Base-by-base conservation (phyloP, 2,329 filamentous ascomycete species). In the Pseudocercospora fijiensis region DNA sequence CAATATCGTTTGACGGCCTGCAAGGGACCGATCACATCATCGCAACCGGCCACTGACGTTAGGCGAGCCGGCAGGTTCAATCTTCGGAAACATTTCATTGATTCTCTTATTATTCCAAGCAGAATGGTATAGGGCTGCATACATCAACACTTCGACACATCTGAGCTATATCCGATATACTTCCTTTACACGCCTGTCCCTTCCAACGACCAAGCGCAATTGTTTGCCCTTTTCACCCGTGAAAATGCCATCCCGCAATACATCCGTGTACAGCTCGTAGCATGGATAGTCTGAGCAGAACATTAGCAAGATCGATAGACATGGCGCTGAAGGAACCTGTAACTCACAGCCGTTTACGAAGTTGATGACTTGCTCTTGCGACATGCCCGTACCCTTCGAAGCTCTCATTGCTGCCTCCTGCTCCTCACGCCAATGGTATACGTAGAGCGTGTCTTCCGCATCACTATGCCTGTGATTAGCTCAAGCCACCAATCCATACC, bases 371-470 rank as follows among this genome's bases (percentile, higher is more conserved):
- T 94, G 85, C 61, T 91, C 88, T 69, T 91, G 88, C 1, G 86
- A 89, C 93, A 96, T 96, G 28, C 91, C 92, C 0, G 82, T 84
- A 0, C 90, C 91, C 68, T 85, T 89, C 22, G 82, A 78, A 7
- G 80, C 80, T 24, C 90, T 85, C 71, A 96, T 81, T 63, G 84
- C 84, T 55, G 84, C 84, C 78, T 96, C 92, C 78, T 96, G 91
- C 78, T 96, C 83, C 70, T 88, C 80, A 13, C 92, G 86, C 93
- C 93, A 96, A 65, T 84, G 85, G 72, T 96, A 96, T 58, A 96
- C 93, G 73, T 87, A 93, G 57, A 82, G 81, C 4, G 86, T 82
- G 69, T 95, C 81, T 70, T 90, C 84, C 5, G 92, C 90, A 72
- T 96, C 88, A 61, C 81, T 83, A 22, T n/a, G 5, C 57, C 18